phyloP scores from a whole-genome alignment of 306 rosid species.

The Glycine tomentella region DNA sequence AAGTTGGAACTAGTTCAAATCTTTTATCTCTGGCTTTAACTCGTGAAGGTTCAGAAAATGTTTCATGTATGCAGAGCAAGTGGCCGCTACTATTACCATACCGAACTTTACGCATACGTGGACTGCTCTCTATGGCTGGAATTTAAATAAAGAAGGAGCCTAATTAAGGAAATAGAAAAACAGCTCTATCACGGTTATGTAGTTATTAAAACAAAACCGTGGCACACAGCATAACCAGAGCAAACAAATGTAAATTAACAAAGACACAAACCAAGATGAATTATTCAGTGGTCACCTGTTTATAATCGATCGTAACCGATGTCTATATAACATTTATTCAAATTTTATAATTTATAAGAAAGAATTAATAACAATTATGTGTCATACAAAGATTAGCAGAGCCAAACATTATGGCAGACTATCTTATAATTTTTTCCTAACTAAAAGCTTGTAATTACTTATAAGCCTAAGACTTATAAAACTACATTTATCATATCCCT shows the following conservation, averaged over 20 bases:
- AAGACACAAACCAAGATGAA: too few relatives aligned
- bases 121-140: not conserved
- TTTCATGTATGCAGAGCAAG: constrained; percentile 39
- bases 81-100: constrained; percentile 13
- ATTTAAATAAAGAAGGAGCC: not conserved
- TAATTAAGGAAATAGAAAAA: constrained; percentile 2
- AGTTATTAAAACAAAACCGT: not conserved
- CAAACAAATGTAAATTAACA: not conserved
- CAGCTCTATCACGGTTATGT: not conserved
- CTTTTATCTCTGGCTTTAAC: constrained; percentile 28
- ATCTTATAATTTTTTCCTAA: too few relatives aligned
- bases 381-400: too few relatives aligned
- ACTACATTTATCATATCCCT: too few relatives aligned
- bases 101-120: constrained; percentile 18
- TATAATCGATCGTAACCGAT: too few relatives aligned
- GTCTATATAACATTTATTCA: too few relatives aligned
- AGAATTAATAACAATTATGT: too few relatives aligned
- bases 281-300: too few relatives aligned
- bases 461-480: too few relatives aligned
- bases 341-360: too few relatives aligned
- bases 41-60: constrained; percentile 52
- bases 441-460: too few relatives aligned
- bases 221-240: not conserved
- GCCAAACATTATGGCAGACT: too few relatives aligned
- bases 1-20: not conserved